These are phyloP conservation scores for Favolaschia claudopus DNA, from an alignment of 768 basidiomycete genomes.

Conservation along the genomic window DNA sequence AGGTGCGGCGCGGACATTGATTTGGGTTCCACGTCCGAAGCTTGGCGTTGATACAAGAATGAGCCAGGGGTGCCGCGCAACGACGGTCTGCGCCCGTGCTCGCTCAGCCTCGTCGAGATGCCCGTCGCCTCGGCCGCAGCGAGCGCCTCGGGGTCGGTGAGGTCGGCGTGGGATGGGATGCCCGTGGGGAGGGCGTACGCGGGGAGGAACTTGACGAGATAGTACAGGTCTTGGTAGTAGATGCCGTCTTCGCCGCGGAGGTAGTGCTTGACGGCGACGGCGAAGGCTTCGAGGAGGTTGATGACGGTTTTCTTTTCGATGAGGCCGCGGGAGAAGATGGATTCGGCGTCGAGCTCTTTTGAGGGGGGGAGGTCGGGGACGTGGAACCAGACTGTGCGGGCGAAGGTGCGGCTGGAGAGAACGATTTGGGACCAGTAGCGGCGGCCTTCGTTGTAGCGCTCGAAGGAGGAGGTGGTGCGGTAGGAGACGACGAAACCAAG, in stretches of 20 bases:
- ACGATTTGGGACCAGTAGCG: constrained; percentile 75
- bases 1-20: constrained; percentile 33
- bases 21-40: constrained; percentile 5
- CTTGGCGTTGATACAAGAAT: constrained; percentile 33
- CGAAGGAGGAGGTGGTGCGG: constrained; percentile 75
- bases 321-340: constrained; percentile 53
- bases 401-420: constrained; percentile 60
- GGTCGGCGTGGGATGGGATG: constrained; percentile 48
- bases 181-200: constrained; percentile 64
- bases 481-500: constrained; percentile 80
- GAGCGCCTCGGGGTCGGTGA: constrained; percentile 9
- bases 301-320: constrained; percentile 76
- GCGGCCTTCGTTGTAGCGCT: constrained; percentile 80
- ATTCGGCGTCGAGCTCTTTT: constrained; percentile 30
- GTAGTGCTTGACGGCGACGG: constrained; percentile 75
- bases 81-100: constrained; percentile 5
- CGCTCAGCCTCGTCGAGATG: constrained; percentile 13
- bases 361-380: constrained; percentile 45
- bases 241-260: constrained; percentile 59
- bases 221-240: constrained; percentile 65
- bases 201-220: constrained; percentile 77
- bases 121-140: constrained; percentile 5
- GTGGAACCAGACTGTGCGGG: constrained; percentile 74
- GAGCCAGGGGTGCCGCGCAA: constrained; percentile 15
- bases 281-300: constrained; percentile 72